Evolutionary conservation across 176 grass and related monocot genomes (phyloP), one percentile per base, ranked within the genome.

Genomic region (Areca catechu): DNA sequence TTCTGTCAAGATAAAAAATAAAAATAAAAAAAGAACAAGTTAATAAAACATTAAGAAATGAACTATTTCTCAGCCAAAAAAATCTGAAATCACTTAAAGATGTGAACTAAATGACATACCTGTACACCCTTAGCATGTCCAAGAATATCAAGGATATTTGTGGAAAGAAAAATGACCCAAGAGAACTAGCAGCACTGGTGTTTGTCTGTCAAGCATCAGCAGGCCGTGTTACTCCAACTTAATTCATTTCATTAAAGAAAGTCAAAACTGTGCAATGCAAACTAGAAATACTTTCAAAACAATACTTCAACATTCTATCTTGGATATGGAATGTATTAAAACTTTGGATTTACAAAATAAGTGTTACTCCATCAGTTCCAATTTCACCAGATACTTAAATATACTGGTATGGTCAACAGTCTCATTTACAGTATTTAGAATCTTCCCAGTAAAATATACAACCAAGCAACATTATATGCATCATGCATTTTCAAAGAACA

Each of bases 101-200:
- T 30, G 21, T 24, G 20, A 2, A 51, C 15, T 2, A 27, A 23
- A 24, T n/a, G 16, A 19, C 21, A 2, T 83, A 88, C 94, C 94
- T 92, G 81, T 98, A 98, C 20, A 98, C 88, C 27, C 84, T 98
- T 50, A 98, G 63, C 94, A 98, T 93, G 76, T 98, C 94, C 59
- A 98, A 69, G 72, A 93, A 98, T 69, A 98, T 89, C 48, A 98
- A 62, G 21, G 88, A 83, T 62, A 98, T 92, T 80, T 98, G 94
- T n/a, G 94, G 71, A 54, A 98, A 98, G 67, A 98, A 93, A 68
- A 78, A 86, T 65, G 88, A 75, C 62, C 94, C 94, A 64, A 98
- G 94, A 7, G 94, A 84, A 55, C 60, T 89, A 16, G 94, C 80
- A 72, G 70, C 94, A 71, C 94, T 98, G 20, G 94, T 98, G 67